phyloP scores from a whole-genome alignment of 2,329 filamentous ascomycete species.

The Trichophyton simii region DNA sequence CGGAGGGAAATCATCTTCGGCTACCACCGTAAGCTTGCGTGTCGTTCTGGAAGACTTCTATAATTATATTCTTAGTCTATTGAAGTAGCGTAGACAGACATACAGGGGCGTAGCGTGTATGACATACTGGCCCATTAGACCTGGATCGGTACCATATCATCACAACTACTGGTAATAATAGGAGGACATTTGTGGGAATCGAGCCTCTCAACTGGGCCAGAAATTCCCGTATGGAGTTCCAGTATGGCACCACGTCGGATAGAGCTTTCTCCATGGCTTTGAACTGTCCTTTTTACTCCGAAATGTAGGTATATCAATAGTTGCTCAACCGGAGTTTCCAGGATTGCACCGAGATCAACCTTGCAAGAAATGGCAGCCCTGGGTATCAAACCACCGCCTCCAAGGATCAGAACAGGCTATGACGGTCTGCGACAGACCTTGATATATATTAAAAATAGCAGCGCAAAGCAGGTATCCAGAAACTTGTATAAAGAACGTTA shows the following conservation, averaged over 20 bases:
- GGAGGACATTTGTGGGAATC: conserved; percentile 6
- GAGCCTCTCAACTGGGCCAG: neutral
- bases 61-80: neutral
- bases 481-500: neutral
- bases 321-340: neutral
- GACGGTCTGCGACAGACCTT: neutral
- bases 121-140: neutral
- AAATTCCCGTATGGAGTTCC: neutral
- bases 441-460: neutral
- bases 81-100: neutral
- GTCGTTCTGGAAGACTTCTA: neutral
- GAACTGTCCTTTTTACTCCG: neutral
- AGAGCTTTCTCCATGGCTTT: neutral
- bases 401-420: neutral
- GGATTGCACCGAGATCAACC: neutral
- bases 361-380: neutral
- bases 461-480: neutral
- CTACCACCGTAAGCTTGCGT: neutral
- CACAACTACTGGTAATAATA: conserved; percentile 6
- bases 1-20: conserved; percentile 8
- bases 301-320: neutral
- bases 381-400: neutral
- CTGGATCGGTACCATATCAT: conserved; percentile 6
- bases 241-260: conserved; percentile 6
- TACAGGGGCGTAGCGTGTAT: neutral